phyloP scores from a whole-genome alignment of 139 green algal species.

The Pedinophyceae sp. region DNA sequence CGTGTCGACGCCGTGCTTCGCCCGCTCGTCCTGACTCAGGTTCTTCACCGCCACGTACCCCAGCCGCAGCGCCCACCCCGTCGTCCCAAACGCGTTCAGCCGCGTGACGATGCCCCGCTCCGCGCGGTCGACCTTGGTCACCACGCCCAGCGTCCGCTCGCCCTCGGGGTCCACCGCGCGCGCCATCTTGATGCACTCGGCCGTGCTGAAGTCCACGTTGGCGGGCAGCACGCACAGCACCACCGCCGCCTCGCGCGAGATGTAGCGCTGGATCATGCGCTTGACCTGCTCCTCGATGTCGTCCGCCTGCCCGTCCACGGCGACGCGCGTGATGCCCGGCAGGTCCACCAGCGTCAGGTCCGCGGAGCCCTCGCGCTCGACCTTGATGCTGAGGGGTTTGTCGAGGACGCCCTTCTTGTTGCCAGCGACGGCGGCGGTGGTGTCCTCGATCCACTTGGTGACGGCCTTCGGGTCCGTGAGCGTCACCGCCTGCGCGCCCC shows the following conservation, averaged over 20 bases:
- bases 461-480: too few species aligned
- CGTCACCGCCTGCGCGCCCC: too few species aligned
- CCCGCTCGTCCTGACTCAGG: background rate
- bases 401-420: too few species aligned
- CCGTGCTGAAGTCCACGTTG: conserved; percentile 27
- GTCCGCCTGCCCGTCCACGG: too few species aligned
- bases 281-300: too few species aligned
- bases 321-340: too few species aligned
- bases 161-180: conserved; percentile 17
- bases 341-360: too few species aligned
- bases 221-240: conserved; percentile 15
- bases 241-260: conserved; percentile 2
- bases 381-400: too few species aligned
- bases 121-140: conserved; percentile 30
- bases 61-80: background rate
- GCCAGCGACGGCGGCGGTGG: too few species aligned
- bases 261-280: background rate
- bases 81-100: conserved; percentile 11
- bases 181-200: conserved; percentile 18
- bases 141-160: conserved; percentile 23
- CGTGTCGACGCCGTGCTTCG: background rate
- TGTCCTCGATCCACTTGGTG: too few species aligned
- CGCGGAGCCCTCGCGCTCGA: too few species aligned
- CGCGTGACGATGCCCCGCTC: conserved; percentile 15
- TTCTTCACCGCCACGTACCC: conserved; percentile 3